Percentiles rank a stretch among this genome's conserved stretches.
Evolutionary conservation across 257 asterid species (phyloP).

Genomic region (Primulina tabacum): DNA sequence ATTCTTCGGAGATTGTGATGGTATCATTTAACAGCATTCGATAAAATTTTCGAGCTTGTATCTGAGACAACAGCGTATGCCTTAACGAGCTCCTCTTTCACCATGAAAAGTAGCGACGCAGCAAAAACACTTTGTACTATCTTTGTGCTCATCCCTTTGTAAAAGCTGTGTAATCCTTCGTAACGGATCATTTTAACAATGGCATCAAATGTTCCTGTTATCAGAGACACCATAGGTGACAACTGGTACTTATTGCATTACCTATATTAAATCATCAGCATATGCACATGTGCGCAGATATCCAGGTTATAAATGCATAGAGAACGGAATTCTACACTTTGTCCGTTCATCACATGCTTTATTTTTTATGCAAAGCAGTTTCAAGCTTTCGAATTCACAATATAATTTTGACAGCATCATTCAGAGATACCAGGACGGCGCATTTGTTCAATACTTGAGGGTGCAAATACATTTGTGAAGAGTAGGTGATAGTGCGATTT

Average conservation of each 20-base stretch:
- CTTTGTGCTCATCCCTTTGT: conserved; percentile 94
- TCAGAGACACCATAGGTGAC: conserved; percentile 4
- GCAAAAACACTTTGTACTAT: conserved; percentile 91
- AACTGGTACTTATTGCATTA: neutral
- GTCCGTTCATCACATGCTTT: neutral
- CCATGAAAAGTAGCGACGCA: conserved; percentile 88
- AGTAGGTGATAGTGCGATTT: no score
- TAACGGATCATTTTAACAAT: conserved; percentile 71
- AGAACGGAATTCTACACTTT: neutral
- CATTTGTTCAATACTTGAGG: neutral
- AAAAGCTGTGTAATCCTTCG: conserved; percentile 80
- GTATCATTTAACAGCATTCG: conserved; percentile 25
- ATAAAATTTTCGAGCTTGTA: conserved; percentile 21
- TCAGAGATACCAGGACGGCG: neutral
- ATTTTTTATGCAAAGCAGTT: neutral
- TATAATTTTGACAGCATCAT: neutral
- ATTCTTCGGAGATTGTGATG: neutral
- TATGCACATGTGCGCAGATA: neutral
- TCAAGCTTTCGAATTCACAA: neutral
- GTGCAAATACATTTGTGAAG: neutral
- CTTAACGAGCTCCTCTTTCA: conserved; percentile 92
- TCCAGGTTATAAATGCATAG: neutral
- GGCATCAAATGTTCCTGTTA: conserved; percentile 79
- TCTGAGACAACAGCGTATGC: conserved; percentile 33
- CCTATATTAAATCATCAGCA: neutral